phyloP scores from a whole-genome alignment of 345 rosid species.

The Crucihimalaya himalaica region DNA sequence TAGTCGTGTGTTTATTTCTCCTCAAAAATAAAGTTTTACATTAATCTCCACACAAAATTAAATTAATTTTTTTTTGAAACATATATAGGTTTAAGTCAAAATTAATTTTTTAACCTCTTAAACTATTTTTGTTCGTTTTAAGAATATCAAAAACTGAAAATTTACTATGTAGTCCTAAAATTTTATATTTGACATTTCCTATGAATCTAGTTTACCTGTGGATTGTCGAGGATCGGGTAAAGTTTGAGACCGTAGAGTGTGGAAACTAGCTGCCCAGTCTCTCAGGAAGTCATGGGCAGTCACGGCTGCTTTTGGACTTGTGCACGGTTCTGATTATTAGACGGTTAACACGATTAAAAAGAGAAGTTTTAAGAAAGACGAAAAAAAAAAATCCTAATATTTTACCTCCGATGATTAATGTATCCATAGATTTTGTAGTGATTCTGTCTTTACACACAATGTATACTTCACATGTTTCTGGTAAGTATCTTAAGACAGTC shows the following conservation, averaged over 20 bases:
- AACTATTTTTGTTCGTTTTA: background rate
- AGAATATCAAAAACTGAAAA: no score
- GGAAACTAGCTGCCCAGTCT: conserved; percentile 39
- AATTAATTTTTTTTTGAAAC: no score
- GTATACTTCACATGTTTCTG: conserved; percentile 54
- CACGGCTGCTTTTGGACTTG: conserved; percentile 18
- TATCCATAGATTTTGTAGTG: conserved; percentile 52
- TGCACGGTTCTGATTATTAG: conserved; percentile 18
- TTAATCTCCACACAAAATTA: no score
- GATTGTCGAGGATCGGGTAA: conserved; percentile 36
- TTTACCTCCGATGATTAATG: conserved; percentile 34
- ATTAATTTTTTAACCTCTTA: background rate
- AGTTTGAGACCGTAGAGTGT: conserved; percentile 33
- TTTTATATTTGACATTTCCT: no score
- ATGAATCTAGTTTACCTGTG: conserved; percentile 8
- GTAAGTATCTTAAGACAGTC: conserved; percentile 55
- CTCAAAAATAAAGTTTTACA: no score
- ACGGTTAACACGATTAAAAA: background rate
- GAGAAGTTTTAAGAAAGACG: background rate
- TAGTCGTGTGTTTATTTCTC: no score
- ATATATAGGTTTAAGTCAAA: background rate
- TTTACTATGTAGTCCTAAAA: no score
- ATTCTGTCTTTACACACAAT: conserved; percentile 52
- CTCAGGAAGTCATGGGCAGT: conserved; percentile 19
- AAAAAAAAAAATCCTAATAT: background rate